phyloP scores from a whole-genome alignment of 768 basidiomycete species.

The Pulveroboletus ravenelii region DNA sequence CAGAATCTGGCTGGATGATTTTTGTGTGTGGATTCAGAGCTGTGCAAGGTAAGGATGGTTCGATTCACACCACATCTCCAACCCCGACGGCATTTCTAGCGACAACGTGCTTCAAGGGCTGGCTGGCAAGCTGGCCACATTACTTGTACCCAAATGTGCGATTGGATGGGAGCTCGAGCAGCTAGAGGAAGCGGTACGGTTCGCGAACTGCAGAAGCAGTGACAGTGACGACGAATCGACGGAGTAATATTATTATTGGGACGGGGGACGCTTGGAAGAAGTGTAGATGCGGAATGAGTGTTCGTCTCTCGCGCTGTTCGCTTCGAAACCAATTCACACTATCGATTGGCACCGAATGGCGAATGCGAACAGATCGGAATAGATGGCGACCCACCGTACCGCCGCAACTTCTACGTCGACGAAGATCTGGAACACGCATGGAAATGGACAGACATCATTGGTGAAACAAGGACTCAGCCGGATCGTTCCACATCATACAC shows the following conservation, averaged over 20 bases:
- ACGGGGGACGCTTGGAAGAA: slow-evolving; percentile 13
- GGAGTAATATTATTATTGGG: slow-evolving; percentile 21
- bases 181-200: slow-evolving; percentile 54
- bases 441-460: neutral
- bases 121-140: slow-evolving; percentile 36
- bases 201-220: slow-evolving; percentile 33
- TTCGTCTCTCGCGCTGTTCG: neutral
- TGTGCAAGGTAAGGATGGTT: slow-evolving; percentile 54
- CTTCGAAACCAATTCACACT: neutral
- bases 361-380: slow-evolving; percentile 7
- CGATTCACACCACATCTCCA: neutral
- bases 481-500: neutral
- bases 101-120: slow-evolving; percentile 51
- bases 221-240: slow-evolving; percentile 72
- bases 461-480: neutral
- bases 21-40: slow-evolving; percentile 74
- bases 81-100: slow-evolving; percentile 34
- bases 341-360: neutral
- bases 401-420: neutral
- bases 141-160: slow-evolving; percentile 45
- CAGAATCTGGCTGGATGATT: slow-evolving; percentile 83
- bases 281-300: neutral
- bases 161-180: slow-evolving; percentile 71
- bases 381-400: neutral
- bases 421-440: neutral